Base-by-base conservation (phyloP, 2,329 filamentous ascomycete species). In the Pseudocercospora vitis region DNA sequence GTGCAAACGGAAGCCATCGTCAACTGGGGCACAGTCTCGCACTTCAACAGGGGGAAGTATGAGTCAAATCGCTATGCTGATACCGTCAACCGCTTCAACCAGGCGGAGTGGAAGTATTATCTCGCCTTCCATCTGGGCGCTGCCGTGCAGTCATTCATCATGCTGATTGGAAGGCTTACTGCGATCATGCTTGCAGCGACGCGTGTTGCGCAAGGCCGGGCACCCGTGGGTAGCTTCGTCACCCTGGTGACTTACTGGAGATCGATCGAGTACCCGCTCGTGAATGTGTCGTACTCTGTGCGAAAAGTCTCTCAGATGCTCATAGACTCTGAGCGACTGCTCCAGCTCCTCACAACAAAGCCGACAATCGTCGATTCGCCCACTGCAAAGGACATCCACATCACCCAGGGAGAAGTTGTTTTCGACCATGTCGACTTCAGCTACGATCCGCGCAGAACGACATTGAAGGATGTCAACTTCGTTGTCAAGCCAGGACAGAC, bases 181-280 rank as follows among this genome's bases (percentile, higher is more conserved):
- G 75, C 73, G 59, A 72, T 76, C 65, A 66, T 81, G 47, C 72
- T 84, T 11, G 81, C 80, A 2, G 75, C 79, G 6, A 76, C 78
- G 52, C 75, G 81, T 57, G 78, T 85, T 28, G 70, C 75, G 0
- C 71, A 73, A 31, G 78, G 78, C 0, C 65, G 68, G 7, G 76
- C 76, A 39, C 74, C 78, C 0, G 73, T 85, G 9, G 84, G 84
- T 33, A 79, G 78, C 55, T 84, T 89, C 56, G 80, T 88, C 3
- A 83, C 84, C 14, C 69, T 89, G 21, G 73, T 86, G 12, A 78
- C 81, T 28, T 88, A 87, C 68, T 89, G 85, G 85, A 53, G 63
- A 14, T 70, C 69, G 0, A 71, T 77, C 61, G 72, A 74, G 51
- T 65, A 64, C 2, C 80, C 81, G 5, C 68, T 84, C 3, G 71